phyloP scores from a whole-genome alignment of 768 basidiomycete genomes.

The Gyrodon lividus region DNA sequence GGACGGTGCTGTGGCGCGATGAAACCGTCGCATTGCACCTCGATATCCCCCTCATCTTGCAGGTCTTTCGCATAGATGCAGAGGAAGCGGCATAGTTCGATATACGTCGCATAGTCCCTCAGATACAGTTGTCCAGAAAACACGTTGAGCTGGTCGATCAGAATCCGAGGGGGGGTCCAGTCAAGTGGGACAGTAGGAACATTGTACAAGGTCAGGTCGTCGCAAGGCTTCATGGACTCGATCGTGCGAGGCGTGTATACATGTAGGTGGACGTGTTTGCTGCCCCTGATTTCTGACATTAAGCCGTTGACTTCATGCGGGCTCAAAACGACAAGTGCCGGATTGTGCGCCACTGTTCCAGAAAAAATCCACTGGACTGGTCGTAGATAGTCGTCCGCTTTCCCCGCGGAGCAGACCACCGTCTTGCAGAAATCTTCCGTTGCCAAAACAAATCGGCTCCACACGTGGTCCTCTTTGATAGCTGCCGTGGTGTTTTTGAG shows the following conservation, averaged over 20 bases:
- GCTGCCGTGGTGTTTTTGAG: constrained; percentile 7
- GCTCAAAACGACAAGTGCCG: constrained; percentile 40
- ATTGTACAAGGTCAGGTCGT: constrained; percentile 26
- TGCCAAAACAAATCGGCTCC: constrained; percentile 15
- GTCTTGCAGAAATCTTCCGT: constrained; percentile 19
- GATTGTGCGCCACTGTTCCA: not conserved
- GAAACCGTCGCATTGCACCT: constrained; percentile 20
- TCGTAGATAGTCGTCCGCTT: constrained; percentile 20
- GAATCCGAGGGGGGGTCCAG: not conserved
- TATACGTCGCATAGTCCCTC: constrained; percentile 26
- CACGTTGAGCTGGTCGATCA: constrained; percentile 27
- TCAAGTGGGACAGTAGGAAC: constrained; percentile 1
- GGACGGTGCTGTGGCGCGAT: constrained; percentile 18
- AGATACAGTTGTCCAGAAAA: constrained; percentile 36
- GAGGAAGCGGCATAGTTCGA: constrained; percentile 26
- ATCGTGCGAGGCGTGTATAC: constrained; percentile 41
- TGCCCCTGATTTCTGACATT: constrained; percentile 35
- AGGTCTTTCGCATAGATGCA: constrained; percentile 23
- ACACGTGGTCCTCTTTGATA: constrained; percentile 20
- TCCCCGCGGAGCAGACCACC: not conserved
- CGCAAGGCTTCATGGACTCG: constrained; percentile 35
- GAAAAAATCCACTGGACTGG: constrained; percentile 32
- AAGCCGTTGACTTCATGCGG: constrained; percentile 40
- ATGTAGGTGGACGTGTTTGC: constrained; percentile 37
- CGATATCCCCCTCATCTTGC: constrained; percentile 1